Base-by-base conservation (phyloP, 208 protist genomes). In the Acanthamoeba lenticulata region DNA sequence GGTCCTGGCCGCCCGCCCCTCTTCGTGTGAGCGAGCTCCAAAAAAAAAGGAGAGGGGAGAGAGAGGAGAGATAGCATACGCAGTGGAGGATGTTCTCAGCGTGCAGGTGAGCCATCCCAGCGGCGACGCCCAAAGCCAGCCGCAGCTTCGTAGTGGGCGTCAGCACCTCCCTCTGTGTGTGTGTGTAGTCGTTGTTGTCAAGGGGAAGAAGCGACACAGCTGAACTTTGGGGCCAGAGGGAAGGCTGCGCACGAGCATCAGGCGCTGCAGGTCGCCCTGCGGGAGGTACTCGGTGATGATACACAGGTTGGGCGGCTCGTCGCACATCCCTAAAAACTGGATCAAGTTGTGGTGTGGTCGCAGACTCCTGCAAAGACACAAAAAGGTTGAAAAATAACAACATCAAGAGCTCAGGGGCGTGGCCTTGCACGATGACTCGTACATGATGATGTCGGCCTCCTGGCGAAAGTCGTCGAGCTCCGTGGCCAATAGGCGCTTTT, bases 51-150 rank as follows among this genome's bases (percentile, higher is more conserved):
- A 72, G 19, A 72, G 6, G 21, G 19, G 21, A 36, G 27, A 47
- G 27, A 21, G 27, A 38, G 42, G 29, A 27, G 29, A 83, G 38
- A 4, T 3, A 21, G 34, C 77, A 19, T 60, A 86, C 77, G 38
- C 77, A 86, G 45, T 86, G 77, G 9, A 86, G 77, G 44, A 86
- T 38, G 77, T 86, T 86, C 38, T 86, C 77, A 13, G 77, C 77
- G 34, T 86, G 77, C 17, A 86, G 77, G 17, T 86, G 77, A 40
- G 45, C 55, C 77, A 86, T 86, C 17, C 44, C 77, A 7, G 77
- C 77, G 0, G 77, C 77, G 13, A 27, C n/a, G 34, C 38, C 77
- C 44, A 86, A 32, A 11, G 42, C 77, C 21, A 86, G 77, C 15
- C 6, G 40, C 40, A 86, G 77, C 77, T 86, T 86, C 15, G 45